Evolutionary conservation across 768 basidiomycete genomes (phyloP).

Genomic region (Mycena rebaudengoi): DNA sequence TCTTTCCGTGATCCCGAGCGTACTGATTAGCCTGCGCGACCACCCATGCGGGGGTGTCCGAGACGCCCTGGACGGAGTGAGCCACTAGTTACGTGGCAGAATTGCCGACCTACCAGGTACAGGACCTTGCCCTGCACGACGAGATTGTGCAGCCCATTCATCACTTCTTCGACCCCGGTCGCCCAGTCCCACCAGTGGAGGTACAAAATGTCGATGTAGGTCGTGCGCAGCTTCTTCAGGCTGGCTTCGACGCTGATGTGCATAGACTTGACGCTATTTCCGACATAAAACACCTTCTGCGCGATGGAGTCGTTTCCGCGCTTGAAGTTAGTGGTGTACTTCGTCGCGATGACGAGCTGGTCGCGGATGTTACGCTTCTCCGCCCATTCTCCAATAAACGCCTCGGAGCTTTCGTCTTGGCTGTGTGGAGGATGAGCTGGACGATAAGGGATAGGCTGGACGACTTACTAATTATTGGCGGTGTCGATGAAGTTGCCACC

Average conservation of each 20-base stretch:
- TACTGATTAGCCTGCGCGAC: constrained; percentile 14
- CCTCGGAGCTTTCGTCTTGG: constrained; percentile 51
- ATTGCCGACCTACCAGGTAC: constrained; percentile 42
- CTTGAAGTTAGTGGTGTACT: constrained; percentile 36
- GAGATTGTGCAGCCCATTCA: constrained; percentile 61
- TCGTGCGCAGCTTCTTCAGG: constrained; percentile 55
- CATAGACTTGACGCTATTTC: constrained; percentile 55
- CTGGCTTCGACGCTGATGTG: constrained; percentile 48
- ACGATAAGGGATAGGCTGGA: not conserved
- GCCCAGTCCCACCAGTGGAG: constrained; percentile 61
- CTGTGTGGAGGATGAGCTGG: not conserved
- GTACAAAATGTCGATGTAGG: constrained; percentile 58
- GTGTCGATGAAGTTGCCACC: constrained; percentile 47
- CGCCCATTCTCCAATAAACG: constrained; percentile 60
- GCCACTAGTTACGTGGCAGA: not conserved
- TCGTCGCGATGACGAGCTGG: constrained; percentile 56
- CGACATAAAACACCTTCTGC: constrained; percentile 41
- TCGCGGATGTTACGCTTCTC: constrained; percentile 50
- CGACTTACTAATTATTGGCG: constrained; percentile 49
- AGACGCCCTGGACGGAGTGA: not conserved
- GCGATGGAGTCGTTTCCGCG: constrained; percentile 26
- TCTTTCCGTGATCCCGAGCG: constrained; percentile 2
- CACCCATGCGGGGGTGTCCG: constrained; percentile 14
- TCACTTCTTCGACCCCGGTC: constrained; percentile 63
- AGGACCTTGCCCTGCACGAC: constrained; percentile 60